Evolutionary conservation across 23 red algal species (phyloP).

Genomic region (Gracilaria domingensis): DNA sequence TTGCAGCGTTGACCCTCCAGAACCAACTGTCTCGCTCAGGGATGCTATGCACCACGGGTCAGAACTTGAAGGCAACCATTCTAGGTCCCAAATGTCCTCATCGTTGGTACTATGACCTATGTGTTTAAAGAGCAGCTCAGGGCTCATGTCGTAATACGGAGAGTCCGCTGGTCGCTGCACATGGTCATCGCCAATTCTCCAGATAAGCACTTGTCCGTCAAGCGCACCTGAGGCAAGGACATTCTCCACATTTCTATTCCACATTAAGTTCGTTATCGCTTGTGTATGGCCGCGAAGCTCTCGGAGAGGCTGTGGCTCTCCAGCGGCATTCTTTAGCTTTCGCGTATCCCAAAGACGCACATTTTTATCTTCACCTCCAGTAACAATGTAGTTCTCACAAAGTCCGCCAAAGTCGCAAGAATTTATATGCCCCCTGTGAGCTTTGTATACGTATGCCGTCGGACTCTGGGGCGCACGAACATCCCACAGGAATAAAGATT

Average conservation of each 20-base stretch:
- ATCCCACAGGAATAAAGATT: slow-evolving; percentile 77
- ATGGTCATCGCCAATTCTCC: slow-evolving; percentile 65
- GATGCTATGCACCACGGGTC: slow-evolving; percentile 79
- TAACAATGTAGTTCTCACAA: slow-evolving; percentile 57
- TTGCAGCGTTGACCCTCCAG: slow-evolving; percentile 74
- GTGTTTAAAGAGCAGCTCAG: slow-evolving; percentile 80
- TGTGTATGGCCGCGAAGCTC: slow-evolving; percentile 65
- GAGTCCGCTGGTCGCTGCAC: slow-evolving; percentile 13
- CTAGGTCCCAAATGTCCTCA: slow-evolving; percentile 66
- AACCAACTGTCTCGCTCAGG: slow-evolving; percentile 69
- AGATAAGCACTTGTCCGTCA: slow-evolving; percentile 86
- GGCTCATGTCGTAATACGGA: slow-evolving; percentile 26
- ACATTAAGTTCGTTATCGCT: slow-evolving; percentile 74
- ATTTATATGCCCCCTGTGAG: slow-evolving; percentile 83
- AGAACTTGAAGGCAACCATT: slow-evolving; percentile 77
- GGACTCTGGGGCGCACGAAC: slow-evolving; percentile 48
- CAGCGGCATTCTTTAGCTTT: slow-evolving; percentile 38
- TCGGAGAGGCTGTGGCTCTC: slow-evolving; percentile 37
- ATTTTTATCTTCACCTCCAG: slow-evolving; percentile 78
- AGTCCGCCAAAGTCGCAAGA: slow-evolving; percentile 79
- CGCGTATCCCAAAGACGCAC: slow-evolving; percentile 87
- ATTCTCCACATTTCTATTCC: slow-evolving; percentile 67
- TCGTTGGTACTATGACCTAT: slow-evolving; percentile 63
- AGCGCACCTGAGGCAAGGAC: slow-evolving; percentile 67
- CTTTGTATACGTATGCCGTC: slow-evolving; percentile 38